Evolutionary conservation across 768 basidiomycete genomes (phyloP), one percentile per base, ranked within the genome.

Genomic region (Tricholoma terreum): DNA sequence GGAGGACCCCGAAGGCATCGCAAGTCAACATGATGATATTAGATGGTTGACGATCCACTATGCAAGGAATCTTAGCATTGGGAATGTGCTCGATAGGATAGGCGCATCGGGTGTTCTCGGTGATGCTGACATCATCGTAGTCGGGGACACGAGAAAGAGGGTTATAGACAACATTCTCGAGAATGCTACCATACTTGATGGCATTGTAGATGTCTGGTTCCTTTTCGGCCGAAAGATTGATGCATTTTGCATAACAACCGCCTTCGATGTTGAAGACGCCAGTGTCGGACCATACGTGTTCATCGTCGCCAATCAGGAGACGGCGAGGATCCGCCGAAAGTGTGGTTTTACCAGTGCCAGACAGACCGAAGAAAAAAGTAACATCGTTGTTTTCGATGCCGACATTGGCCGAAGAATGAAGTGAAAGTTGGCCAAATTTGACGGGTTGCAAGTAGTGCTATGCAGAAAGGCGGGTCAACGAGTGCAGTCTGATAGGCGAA

Each of bases 181-280:
- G 90, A 74, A 99, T 97, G 63, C 90, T 87, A 48, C 97, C 97
- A 72, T 89, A 99, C 61, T 84, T 82, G 76, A 99, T 96, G 58
- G 97, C 97, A 67, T 85, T 88, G 83, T 76, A 96, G 69, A 99
- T 99, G 72, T 98, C 97, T 54, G 97, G 97, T 70, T 99, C 97
- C 80, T 98, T 98, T 76, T 97, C 92, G 21, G 86, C 85, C 40
- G 94, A 94, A 59, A 99, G 86, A 80, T 97, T 97, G 80, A 99
- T 90, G 73, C 85, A 88, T 77, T 99, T 98, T 74, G 96, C 96
- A 71, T 98, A 99, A 76, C 97, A 99, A 48, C 97, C 97, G 60
- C 97, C 97, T 69, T 99, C 97, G 67, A 99, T 99, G 82, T 98
- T 98, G 86, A 99, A 99, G 60, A 99, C 97, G 69, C 97, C 97